Conservation (phyloP, 2,329 filamentous ascomycete species). For the Coniella lustricola region DNA sequence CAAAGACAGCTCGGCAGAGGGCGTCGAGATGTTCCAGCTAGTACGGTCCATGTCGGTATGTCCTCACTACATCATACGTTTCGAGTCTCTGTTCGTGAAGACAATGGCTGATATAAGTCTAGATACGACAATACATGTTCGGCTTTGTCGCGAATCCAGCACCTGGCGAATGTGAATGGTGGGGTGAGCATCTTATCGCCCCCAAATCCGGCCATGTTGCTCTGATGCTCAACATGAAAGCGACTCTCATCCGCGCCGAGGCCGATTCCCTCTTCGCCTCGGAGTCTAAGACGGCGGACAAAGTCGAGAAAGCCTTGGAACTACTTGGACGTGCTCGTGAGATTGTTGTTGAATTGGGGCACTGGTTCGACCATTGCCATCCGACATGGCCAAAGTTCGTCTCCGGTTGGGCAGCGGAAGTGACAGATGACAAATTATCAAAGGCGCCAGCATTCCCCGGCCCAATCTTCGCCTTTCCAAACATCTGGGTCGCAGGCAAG, state of each 20-base stretch:
- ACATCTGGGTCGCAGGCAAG: conserved; percentile 21
- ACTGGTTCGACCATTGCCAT: conserved; percentile 19
- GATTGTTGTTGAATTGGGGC: conserved; percentile 17
- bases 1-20: conserved; percentile 12
- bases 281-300: conserved; percentile 16
- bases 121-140: conserved; percentile 22
- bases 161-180: conserved; percentile 20
- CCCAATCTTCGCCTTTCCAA: conserved; percentile 18
- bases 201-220: conserved; percentile 20
- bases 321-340: conserved; percentile 17
- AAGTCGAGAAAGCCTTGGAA: conserved; percentile 19
- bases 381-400: conserved; percentile 18
- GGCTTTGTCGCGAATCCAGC: conserved; percentile 17
- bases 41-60: conserved; percentile 20
- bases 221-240: conserved; percentile 21
- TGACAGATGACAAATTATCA: conserved; percentile 16
- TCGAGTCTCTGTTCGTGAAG: background rate
- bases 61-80: background rate
- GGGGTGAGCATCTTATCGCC: conserved; percentile 19
- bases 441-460: conserved; percentile 18
- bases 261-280: conserved; percentile 18
- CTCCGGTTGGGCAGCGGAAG: conserved; percentile 16
- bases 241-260: conserved; percentile 20
- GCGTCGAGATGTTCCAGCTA: conserved; percentile 22
- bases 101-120: background rate